A percentile compares a stretch with the other conserved stretches of the same genome.
phyloP scores from a whole-genome alignment of 208 protist genomes.

The Naegleria lovaniensis region DNA sequence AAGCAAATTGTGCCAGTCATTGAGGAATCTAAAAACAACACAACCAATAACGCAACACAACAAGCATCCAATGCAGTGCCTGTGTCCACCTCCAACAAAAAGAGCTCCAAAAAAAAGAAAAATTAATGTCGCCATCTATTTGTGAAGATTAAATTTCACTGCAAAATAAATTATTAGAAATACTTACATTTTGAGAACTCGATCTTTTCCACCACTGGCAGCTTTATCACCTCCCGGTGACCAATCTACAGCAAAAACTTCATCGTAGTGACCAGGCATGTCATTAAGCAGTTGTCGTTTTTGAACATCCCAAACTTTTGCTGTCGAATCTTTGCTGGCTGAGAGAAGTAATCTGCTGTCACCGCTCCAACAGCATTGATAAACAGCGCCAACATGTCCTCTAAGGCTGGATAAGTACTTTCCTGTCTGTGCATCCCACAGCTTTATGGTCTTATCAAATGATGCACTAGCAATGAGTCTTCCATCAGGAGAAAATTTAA shows the following conservation, averaged over 20 bases:
- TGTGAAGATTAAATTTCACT: neutral
- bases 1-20: neutral
- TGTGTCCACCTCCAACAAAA: neutral
- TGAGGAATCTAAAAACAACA: neutral
- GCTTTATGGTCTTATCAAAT: constrained; percentile 94
- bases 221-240: constrained; percentile 89
- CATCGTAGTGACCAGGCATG: constrained; percentile 93
- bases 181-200: constrained; percentile 16
- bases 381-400: constrained; percentile 91
- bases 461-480: constrained; percentile 89
- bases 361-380: constrained; percentile 90
- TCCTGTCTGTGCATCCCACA: constrained; percentile 84
- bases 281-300: constrained; percentile 83
- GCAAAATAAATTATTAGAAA: neutral
- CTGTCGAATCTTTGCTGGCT: constrained; percentile 89
- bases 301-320: constrained; percentile 89
- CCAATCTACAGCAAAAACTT: constrained; percentile 95
- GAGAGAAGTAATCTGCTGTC: constrained; percentile 88
- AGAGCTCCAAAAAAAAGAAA: neutral
- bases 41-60: neutral
- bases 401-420: constrained; percentile 86
- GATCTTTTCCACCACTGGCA: constrained; percentile 89
- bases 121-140: constrained; percentile 2
- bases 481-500: constrained; percentile 93
- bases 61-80: neutral